These are phyloP conservation scores for Zarea fungicola DNA, from an alignment of 2,329 filamentous ascomycete species.

Conservation along the genomic window DNA sequence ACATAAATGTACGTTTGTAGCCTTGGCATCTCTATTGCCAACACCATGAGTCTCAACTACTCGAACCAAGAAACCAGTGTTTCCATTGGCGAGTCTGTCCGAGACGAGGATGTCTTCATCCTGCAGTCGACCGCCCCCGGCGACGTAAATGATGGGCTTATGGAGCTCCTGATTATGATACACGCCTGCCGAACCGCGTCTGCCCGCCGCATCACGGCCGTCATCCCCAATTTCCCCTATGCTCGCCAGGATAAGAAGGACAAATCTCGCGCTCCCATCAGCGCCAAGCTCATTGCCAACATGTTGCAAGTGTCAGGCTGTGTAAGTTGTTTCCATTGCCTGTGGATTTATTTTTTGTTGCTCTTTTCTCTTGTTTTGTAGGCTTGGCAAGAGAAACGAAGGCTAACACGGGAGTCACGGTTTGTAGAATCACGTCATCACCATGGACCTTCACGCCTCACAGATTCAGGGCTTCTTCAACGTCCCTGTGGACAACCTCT, in stretches of 20 bases:
- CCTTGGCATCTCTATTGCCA: slow-evolving; percentile 70
- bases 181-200: slow-evolving; percentile 70
- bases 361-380: background rate
- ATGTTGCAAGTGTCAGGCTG: slow-evolving; percentile 95
- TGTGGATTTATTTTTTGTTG: too few relatives aligned
- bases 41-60: slow-evolving; percentile 77
- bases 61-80: slow-evolving; percentile 86
- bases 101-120: slow-evolving; percentile 98
- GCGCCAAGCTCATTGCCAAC: slow-evolving; percentile 91
- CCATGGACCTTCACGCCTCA: slow-evolving; percentile 90
- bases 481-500: slow-evolving; percentile 69
- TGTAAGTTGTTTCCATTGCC: slow-evolving; percentile 24
- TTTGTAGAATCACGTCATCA: slow-evolving; percentile 59
- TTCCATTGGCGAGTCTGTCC: slow-evolving; percentile 90
- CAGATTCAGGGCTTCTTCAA: slow-evolving; percentile 98
- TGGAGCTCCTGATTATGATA: slow-evolving; percentile 98
- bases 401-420: slow-evolving; percentile 50
- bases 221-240: slow-evolving; percentile 95
- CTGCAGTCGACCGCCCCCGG: slow-evolving; percentile 91
- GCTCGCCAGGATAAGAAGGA: slow-evolving; percentile 98
- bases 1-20: slow-evolving; percentile 37
- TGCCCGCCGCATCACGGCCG: slow-evolving; percentile 87
- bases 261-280: slow-evolving; percentile 88
- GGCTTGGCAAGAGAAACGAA: background rate
- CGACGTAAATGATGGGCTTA: slow-evolving; percentile 95